phyloP scores from a whole-genome alignment of 768 basidiomycete species.

The Tubosaeta sp. region DNA sequence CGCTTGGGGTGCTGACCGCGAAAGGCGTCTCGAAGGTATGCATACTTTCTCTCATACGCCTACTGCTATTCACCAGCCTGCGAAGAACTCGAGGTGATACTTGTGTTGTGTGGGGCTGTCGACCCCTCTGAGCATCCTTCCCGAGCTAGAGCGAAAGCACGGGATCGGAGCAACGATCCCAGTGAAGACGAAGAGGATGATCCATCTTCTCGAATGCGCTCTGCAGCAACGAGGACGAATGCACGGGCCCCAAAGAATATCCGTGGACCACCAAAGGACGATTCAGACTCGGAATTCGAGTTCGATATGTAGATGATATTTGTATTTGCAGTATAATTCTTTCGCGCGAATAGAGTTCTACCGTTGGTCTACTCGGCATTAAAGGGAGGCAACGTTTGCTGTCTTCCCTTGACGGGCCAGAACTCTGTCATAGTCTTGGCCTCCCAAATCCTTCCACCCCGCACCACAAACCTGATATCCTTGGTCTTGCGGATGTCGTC shows the following conservation, averaged over 20 bases:
- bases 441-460: conserved; percentile 70
- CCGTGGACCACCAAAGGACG: conserved; percentile 46
- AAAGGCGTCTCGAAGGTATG: conserved; percentile 74
- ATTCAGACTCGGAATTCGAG: conserved; percentile 80
- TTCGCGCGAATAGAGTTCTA: background rate
- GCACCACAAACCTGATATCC: conserved; percentile 52
- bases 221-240: conserved; percentile 56
- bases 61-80: background rate
- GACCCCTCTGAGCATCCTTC: conserved; percentile 50
- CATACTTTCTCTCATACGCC: background rate
- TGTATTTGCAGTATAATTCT: background rate
- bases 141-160: conserved; percentile 18
- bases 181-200: conserved; percentile 48
- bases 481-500: conserved; percentile 48
- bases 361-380: conserved; percentile 43
- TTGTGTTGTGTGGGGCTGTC: conserved; percentile 63
- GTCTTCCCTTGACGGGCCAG: conserved; percentile 64
- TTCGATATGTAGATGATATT: conserved; percentile 50
- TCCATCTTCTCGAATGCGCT: conserved; percentile 52
- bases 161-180: conserved; percentile 37
- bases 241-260: conserved; percentile 51
- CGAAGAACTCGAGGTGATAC: conserved; percentile 66
- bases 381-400: conserved; percentile 51
- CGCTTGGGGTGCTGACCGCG: conserved; percentile 77
- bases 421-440: conserved; percentile 63